A percentile compares a stretch with the other conserved stretches of the same genome.
Conservation (phyloP, 2,329 filamentous ascomycete genomes). For the Diaporthe australafricana region DNA sequence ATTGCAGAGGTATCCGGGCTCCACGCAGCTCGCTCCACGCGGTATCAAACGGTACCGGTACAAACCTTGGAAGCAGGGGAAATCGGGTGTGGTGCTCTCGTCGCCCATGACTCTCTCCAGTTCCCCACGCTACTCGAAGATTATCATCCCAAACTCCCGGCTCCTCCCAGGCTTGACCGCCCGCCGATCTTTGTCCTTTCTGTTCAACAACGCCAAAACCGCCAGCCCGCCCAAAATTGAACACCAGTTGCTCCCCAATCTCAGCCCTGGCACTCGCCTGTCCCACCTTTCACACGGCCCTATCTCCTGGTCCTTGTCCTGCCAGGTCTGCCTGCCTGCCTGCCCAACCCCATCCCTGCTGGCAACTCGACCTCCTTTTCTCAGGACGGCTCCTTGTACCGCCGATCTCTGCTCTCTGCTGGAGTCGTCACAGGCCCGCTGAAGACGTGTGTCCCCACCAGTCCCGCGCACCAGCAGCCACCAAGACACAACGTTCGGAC, state of each 20-base stretch:
- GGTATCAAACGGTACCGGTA: conserved; percentile 26
- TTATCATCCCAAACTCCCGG: conserved; percentile 36
- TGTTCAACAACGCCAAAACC: conserved; percentile 34
- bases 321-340: conserved; percentile 42
- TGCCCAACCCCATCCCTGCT: conserved; percentile 50
- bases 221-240: conserved; percentile 31
- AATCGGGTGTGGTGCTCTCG: conserved; percentile 23
- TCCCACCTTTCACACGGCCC: conserved; percentile 45
- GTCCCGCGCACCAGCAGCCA: conserved; percentile 56
- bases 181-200: conserved; percentile 39
- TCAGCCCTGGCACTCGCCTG: conserved; percentile 36
- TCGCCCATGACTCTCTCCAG: conserved; percentile 32
- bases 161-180: conserved; percentile 39
- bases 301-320: conserved; percentile 44
- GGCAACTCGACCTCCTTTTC: conserved; percentile 51
- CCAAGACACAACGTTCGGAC: conserved; percentile 55
- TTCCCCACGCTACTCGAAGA: conserved; percentile 33
- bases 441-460: conserved; percentile 50
- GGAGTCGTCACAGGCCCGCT: conserved; percentile 62
- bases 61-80: conserved; percentile 19
- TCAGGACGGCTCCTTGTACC: conserved; percentile 62
- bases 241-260: conserved; percentile 34
- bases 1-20: conserved; percentile 1
- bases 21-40: conserved; percentile 22
- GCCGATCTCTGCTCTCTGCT: conserved; percentile 59